Evolutionary conservation across 2,329 filamentous ascomycete species (phyloP).

Genomic region (Ceratocystis albifundus): DNA sequence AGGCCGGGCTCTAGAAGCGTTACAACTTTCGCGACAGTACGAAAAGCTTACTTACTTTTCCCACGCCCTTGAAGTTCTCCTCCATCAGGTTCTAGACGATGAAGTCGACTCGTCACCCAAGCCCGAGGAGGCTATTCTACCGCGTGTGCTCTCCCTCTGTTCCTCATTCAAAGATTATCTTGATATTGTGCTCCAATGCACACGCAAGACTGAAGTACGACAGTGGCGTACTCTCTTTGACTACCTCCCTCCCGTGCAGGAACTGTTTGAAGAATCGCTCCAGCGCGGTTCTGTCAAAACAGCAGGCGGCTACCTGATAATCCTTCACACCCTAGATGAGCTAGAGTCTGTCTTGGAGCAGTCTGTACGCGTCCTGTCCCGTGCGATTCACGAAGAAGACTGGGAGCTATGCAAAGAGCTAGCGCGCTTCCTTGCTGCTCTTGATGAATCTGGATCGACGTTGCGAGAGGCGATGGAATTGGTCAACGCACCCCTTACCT

Average conservation of each 20-base stretch:
- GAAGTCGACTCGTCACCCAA: constrained; percentile 66
- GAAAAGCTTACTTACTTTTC: constrained; percentile 81
- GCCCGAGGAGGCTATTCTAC: constrained; percentile 53
- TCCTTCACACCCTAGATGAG: constrained; percentile 73
- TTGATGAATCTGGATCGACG: constrained; percentile 76
- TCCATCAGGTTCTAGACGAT: constrained; percentile 88
- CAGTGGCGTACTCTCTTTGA: constrained; percentile 92
- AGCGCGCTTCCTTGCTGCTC: constrained; percentile 83
- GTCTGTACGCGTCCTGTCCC: constrained; percentile 65
- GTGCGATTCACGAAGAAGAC: constrained; percentile 73
- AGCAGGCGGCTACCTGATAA: constrained; percentile 88
- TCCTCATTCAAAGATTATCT: constrained; percentile 76
- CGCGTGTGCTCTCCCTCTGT: constrained; percentile 50
- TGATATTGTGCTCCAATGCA: constrained; percentile 92
- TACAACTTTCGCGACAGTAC: constrained; percentile 74
- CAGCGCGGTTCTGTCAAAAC: constrained; percentile 81
- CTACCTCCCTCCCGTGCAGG: constrained; percentile 78
- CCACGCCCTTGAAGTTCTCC: constrained; percentile 79
- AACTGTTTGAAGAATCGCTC: constrained; percentile 86
- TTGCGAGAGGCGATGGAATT: constrained; percentile 59
- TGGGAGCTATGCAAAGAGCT: constrained; percentile 96
- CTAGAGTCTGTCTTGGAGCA: constrained; percentile 59
- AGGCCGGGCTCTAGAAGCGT: constrained; percentile 67
- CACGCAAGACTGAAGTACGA: constrained; percentile 87
- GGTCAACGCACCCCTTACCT: constrained; percentile 36